These are phyloP conservation scores for Sporothrix schenckii DNA, from an alignment of 2,329 filamentous ascomycete species.

Conservation along the genomic window DNA sequence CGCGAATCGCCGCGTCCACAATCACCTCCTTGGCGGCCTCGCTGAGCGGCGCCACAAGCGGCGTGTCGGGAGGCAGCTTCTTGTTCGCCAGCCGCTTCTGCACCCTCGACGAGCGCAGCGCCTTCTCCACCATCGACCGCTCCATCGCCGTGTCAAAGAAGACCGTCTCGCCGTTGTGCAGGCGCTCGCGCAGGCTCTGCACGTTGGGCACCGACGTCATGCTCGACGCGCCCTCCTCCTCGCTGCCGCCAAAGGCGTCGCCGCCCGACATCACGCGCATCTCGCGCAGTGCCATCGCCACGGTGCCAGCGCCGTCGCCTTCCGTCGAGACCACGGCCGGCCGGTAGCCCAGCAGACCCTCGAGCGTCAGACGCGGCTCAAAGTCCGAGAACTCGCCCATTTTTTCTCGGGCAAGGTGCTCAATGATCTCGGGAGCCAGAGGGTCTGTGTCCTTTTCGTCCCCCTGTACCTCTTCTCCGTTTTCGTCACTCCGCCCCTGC, in stretches of 20 bases:
- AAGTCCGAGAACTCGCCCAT: constrained; percentile 41
- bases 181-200: constrained; percentile 38
- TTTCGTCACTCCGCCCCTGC: no score
- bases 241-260: constrained; percentile 41
- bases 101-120: constrained; percentile 29
- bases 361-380: constrained; percentile 43
- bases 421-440: constrained; percentile 34
- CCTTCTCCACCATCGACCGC: constrained; percentile 32
- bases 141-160: constrained; percentile 46
- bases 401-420: constrained; percentile 41
- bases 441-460: constrained; percentile 23
- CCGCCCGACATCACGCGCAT: constrained; percentile 48
- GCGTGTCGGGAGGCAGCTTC: constrained; percentile 5
- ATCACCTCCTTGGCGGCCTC: constrained; percentile 42
- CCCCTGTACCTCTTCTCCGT: background rate
- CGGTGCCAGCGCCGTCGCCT: constrained; percentile 40
- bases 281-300: constrained; percentile 44
- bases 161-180: constrained; percentile 36
- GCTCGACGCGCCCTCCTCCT: constrained; percentile 19
- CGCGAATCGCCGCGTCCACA: constrained; percentile 45
- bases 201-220: constrained; percentile 30
- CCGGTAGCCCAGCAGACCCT: constrained; percentile 45
- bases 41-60: constrained; percentile 33
- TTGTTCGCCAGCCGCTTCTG: background rate
- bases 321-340: constrained; percentile 43